Evolutionary conservation across 805 yeast genomes (phyloP).

Genomic region (Starmera caribaea): DNA sequence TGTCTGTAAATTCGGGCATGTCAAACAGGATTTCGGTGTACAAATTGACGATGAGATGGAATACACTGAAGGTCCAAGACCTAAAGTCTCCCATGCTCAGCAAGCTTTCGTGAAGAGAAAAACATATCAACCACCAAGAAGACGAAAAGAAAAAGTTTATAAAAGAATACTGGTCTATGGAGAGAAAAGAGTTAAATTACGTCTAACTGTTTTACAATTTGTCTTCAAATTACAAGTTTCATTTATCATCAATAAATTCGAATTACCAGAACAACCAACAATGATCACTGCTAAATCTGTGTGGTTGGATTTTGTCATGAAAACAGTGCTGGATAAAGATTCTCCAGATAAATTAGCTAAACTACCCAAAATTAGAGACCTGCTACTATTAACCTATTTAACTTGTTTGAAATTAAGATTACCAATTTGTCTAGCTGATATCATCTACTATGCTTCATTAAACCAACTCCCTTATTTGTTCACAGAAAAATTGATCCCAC

Average conservation of each 20-base stretch:
- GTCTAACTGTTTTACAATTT: constrained; percentile 37
- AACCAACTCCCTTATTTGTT: constrained; percentile 42
- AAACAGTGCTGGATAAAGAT: constrained; percentile 4
- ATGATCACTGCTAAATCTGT: constrained; percentile 22
- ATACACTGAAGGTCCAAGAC: constrained; percentile 31
- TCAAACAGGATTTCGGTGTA: constrained; percentile 58
- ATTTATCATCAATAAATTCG: constrained; percentile 25
- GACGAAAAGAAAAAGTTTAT: constrained; percentile 2
- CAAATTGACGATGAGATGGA: constrained; percentile 82
- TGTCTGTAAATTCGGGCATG: constrained; percentile 88
- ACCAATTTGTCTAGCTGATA: constrained; percentile 43
- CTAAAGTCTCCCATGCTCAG: constrained; percentile 23
- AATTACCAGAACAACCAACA: constrained; percentile 20
- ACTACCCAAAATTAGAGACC: constrained; percentile 5
- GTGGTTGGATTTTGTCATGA: constrained; percentile 22
- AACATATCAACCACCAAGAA: no score
- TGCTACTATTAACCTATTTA: constrained; percentile 35
- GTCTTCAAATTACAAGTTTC: constrained; percentile 39
- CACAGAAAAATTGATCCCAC: constrained; percentile 13
- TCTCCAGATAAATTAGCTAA: constrained; percentile 6
- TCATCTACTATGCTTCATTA: constrained; percentile 29
- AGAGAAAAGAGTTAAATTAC: constrained; percentile 32
- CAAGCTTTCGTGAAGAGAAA: no score
- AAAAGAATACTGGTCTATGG: constrained; percentile 32
- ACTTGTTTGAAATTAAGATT: constrained; percentile 36